Conservation (phyloP, 768 basidiomycete genomes). For the Leccinum broughii region DNA sequence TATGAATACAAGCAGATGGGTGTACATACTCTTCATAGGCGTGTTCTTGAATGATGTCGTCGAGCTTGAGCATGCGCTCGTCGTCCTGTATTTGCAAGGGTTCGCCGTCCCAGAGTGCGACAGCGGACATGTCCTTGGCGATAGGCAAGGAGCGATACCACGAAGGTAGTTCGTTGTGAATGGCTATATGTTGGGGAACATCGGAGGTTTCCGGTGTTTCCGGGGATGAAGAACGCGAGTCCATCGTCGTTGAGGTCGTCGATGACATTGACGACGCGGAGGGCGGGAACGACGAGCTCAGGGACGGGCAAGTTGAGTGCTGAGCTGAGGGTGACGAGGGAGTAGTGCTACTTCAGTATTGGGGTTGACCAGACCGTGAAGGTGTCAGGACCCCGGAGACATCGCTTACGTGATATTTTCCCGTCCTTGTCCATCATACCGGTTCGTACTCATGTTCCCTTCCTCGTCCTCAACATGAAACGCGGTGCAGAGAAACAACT, state of each 20-base stretch:
- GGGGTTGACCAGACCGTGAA: too few relatives aligned
- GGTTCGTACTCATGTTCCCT: neutral
- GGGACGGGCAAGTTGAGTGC: too few relatives aligned
- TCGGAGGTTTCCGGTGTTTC: conserved; percentile 67
- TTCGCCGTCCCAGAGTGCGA: conserved; percentile 47
- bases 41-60: conserved; percentile 73
- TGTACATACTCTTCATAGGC: conserved; percentile 72
- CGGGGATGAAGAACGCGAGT: conserved; percentile 74
- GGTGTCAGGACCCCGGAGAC: conserved; percentile 17
- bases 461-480: conserved; percentile 52
- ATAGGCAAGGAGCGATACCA: conserved; percentile 58
- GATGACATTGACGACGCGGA: conserved; percentile 47
- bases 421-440: conserved; percentile 5
- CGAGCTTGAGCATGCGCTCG: conserved; percentile 60
- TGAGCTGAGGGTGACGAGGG: neutral
- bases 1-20: conserved; percentile 4
- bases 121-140: conserved; percentile 39
- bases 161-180: conserved; percentile 51
- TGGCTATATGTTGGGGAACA: conserved; percentile 46
- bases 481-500: conserved; percentile 74
- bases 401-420: conserved; percentile 24
- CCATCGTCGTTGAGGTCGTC: conserved; percentile 42
- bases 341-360: too few relatives aligned
- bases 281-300: conserved; percentile 9
- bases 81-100: conserved; percentile 49